Base-by-base conservation (phyloP, 805 yeast genomes). In the Candida nemodendra region DNA sequence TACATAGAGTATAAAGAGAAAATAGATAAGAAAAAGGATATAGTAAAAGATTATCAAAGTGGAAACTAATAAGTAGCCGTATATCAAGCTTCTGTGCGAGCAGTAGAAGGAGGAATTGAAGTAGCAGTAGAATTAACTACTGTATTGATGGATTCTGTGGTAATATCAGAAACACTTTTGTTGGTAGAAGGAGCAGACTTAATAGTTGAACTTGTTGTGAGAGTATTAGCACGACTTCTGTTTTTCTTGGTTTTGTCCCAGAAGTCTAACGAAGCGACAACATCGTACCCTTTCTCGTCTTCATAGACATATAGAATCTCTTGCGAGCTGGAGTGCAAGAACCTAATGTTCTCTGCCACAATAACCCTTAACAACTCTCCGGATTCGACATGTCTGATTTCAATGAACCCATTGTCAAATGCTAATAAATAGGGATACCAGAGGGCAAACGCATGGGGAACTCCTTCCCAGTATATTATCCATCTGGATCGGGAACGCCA, bases 401-500 rank as follows among this genome's bases (percentile, higher is more conserved):
- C 99, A 59, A 93, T 87, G 53, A 93, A 89, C 41, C 78, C 83
- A 14, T 81, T 76, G 57, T 91, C 98, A 65, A 93, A 93, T 4
- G 96, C 93, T 34, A 93, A 66, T 38, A 93, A 69, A 57, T 89
- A 91, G 3, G 99, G 99, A 65, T 90, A 91, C 76, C 95, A 88
- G 31, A 93, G 71, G 13, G 97, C 95, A 61, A 93, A 88, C 44
- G 82, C 79, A 55, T 84, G 93, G 5, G 99, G 98, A 35, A 81
- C 76, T 25, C 98, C 97, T 65, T 93, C 98, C 99, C 99, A 93
- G 57, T 84, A 81, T 36, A 93, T 83, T 48, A 90, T 84, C 90
- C 96, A 90, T 35, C 87, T 91, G 30, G 93, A 87, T 46, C 90
- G 79, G 14, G 95, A 83, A 51, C 97, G 76, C 99, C 99, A 93